Conservation (phyloP, 2,329 filamentous ascomycete species). For the Fonsecaea monophora region DNA sequence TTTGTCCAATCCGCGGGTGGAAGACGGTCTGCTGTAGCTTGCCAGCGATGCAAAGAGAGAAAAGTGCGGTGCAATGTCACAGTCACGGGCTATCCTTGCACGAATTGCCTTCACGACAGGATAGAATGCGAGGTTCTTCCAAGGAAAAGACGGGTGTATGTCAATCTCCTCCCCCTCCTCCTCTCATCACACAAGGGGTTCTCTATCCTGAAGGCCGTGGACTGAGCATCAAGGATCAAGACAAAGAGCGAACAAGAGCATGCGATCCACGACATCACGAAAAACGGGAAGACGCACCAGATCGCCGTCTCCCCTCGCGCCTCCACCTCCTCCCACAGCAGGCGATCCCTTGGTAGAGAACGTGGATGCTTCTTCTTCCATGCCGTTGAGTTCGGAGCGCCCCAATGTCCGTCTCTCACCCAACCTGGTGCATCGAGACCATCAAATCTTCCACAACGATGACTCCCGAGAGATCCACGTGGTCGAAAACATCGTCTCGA, state of each 20-base stretch:
- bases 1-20: not conserved
- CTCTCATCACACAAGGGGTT: not conserved
- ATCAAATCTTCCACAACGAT: not conserved
- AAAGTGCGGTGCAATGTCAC: conserved; percentile 95
- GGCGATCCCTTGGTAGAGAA: too few relatives aligned
- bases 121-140: conserved; percentile 48
- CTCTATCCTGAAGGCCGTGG: not conserved
- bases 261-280: too few relatives aligned
- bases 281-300: too few relatives aligned
- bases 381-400: too few relatives aligned
- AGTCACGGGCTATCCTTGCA: conserved; percentile 80
- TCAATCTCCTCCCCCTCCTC: not conserved
- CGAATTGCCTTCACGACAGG: conserved; percentile 72
- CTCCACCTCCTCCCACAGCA: too few relatives aligned
- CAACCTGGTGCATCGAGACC: too few relatives aligned
- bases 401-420: too few relatives aligned
- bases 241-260: too few relatives aligned
- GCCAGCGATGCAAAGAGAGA: conserved; percentile 70
- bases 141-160: conserved; percentile 1
- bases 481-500: not conserved
- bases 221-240: not conserved
- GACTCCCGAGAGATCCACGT: not conserved
- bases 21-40: not conserved
- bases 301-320: too few relatives aligned
- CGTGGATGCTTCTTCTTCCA: too few relatives aligned